Conservation (phyloP, 306 rosid species). For the Rosa persica region DNA sequence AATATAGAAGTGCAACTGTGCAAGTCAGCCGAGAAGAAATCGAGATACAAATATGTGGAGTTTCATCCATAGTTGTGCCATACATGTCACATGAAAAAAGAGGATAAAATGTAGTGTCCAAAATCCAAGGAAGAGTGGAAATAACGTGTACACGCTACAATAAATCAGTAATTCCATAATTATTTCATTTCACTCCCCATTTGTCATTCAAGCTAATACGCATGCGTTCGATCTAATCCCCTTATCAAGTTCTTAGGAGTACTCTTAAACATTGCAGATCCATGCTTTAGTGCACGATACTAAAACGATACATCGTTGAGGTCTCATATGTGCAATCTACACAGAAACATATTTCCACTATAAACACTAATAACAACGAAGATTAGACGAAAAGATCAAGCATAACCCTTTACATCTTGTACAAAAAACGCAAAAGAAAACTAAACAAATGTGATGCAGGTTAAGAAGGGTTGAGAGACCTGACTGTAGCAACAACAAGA, state of each 20-base stretch:
- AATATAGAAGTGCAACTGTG: conserved; percentile 2
- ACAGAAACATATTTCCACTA: not conserved
- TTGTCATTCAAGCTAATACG: not conserved
- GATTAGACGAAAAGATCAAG: not conserved
- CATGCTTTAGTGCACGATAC: not conserved
- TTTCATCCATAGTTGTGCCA: not conserved
- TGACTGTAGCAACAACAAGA: conserved; percentile 47
- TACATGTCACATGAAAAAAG: not conserved
- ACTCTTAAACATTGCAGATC: not conserved
- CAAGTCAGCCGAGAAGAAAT: not conserved
- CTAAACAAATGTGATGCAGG: not conserved
- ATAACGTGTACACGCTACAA: not conserved
- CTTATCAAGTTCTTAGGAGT: not conserved
- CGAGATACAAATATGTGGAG: not conserved
- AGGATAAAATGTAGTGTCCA: not conserved
- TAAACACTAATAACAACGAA: not conserved
- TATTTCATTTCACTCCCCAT: not conserved
- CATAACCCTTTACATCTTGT: not conserved
- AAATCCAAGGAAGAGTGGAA: not conserved
- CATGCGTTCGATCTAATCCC: not conserved
- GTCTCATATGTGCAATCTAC: not conserved
- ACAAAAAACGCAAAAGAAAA: not conserved
- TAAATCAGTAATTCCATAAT: not conserved
- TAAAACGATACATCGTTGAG: not conserved
- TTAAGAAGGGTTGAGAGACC: conserved; percentile 26